Evolutionary conservation across 2,329 filamentous ascomycete genomes (phyloP), one percentile per base, ranked within the genome.

Genomic region (Trichoderma cornu-damae): DNA sequence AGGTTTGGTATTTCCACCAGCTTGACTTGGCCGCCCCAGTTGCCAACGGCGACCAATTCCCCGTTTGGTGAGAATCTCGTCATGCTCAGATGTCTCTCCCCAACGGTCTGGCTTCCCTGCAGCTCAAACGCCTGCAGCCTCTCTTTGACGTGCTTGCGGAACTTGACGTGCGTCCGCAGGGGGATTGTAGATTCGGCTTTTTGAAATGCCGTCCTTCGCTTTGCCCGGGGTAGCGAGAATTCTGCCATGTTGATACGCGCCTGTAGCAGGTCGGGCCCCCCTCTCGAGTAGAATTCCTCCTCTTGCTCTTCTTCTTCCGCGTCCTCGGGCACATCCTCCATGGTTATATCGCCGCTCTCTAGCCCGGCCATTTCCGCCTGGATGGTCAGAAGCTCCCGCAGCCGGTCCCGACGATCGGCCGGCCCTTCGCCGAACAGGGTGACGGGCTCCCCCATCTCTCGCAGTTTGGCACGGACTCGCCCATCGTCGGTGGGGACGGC

Each of bases 201-300:
- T 69, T 96, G 90, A 64, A 87, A 87, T 18, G 83, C 84, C 3
- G 94, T 77, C 62, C 93, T 83, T 63, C 82, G 82, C 69, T 89
- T 90, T 50, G 94, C 89, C 57, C 90, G 80, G 1, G 91, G 90
- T 48, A 99, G 74, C 5, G 91, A 96, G 71, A 87, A 97, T 44
- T 81, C 79, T 6, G 92, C 90, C 60, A 99, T 91, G 24, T 87
- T 81, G 65, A 85, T 84, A 60, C 94, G 82, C 2, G 90, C 89
- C 50, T 88, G 79, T 4, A 96, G 74, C 22, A 99, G 77, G 38
- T 86, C 85, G 3, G 83, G 78, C 1, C 85, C 83, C 3, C 94
- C 94, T 65, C 88, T 82, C 0, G 93, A 96, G 70, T 96, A 99
- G 72, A 96, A 99, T 65, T 99, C 94, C 68, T 97, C 91, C 63